phyloP scores from a whole-genome alignment of 2,329 filamentous ascomycete species.

The Aureobasidium sp. region DNA sequence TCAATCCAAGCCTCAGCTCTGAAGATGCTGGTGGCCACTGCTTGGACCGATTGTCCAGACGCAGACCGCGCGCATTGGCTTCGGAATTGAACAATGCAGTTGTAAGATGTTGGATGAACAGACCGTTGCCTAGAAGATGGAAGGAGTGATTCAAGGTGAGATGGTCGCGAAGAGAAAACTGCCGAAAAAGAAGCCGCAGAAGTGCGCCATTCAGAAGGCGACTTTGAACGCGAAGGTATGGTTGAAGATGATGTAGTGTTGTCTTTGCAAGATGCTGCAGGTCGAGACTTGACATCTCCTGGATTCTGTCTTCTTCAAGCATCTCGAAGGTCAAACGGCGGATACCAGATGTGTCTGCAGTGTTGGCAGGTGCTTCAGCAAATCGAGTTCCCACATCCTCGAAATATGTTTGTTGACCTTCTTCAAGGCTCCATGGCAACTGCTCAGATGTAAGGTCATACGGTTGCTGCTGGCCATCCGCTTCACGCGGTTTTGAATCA shows the following conservation, averaged over 20 bases:
- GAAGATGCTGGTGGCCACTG: conserved; percentile 88
- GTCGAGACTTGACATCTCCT: not conserved
- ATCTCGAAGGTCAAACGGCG: not conserved
- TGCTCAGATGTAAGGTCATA: not conserved
- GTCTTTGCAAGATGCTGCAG: not conserved
- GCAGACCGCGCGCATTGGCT: conserved; percentile 73
- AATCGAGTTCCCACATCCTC: not conserved
- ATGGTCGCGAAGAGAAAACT: conserved; percentile 65
- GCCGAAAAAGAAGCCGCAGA: conserved; percentile 66
- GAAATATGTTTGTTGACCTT: conserved; percentile 43
- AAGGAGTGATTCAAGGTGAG: conserved; percentile 70
- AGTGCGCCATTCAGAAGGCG: conserved; percentile 70
- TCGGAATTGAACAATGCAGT: conserved; percentile 77
- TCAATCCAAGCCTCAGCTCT: conserved; percentile 80
- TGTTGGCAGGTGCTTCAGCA: not conserved
- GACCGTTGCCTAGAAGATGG: conserved; percentile 75
- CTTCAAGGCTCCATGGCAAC: conserved; percentile 48
- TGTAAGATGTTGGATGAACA: conserved; percentile 72
- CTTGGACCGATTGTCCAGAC: conserved; percentile 63
- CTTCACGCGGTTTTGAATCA: not conserved
- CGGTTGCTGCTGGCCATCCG: not conserved
- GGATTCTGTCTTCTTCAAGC: not conserved
- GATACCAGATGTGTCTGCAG: not conserved
- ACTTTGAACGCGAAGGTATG: conserved; percentile 58
- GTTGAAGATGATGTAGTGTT: not conserved